Percentiles rank a stretch among this genome's conserved stretches.
These are phyloP conservation scores for Gossypium trilobum DNA, from an alignment of 441 rosid genomes.

Conservation along the genomic window DNA sequence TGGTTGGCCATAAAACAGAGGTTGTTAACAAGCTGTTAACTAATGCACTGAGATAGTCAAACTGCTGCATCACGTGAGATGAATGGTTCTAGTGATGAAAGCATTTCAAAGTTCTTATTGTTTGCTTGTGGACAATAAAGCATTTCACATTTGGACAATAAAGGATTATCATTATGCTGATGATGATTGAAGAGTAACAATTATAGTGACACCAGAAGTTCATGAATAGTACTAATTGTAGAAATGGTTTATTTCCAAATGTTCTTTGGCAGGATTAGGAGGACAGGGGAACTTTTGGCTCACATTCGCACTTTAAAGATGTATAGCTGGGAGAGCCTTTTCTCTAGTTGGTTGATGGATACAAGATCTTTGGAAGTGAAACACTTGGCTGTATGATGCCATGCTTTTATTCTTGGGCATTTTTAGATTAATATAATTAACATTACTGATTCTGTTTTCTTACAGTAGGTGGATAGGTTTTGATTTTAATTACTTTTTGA, in stretches of 20 bases:
- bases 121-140: background rate
- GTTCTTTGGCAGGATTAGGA: constrained; percentile 60
- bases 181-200: constrained; percentile 1
- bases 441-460: constrained; percentile 4
- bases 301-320: constrained; percentile 80
- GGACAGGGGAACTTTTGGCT: constrained; percentile 77
- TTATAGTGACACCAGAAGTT: background rate
- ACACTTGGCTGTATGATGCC: constrained; percentile 61
- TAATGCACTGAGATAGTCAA: background rate
- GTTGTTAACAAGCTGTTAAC: background rate
- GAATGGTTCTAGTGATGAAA: background rate
- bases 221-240: background rate
- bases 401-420: constrained; percentile 9
- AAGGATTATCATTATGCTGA: background rate
- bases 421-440: background rate
- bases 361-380: constrained; percentile 75
- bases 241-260: constrained; percentile 12
- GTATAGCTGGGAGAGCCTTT: constrained; percentile 83
- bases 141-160: background rate
- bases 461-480: constrained; percentile 6
- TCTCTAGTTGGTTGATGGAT: constrained; percentile 72
- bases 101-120: background rate
- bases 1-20: background rate
- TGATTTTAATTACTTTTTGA: constrained; percentile 17
- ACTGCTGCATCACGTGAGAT: background rate